phyloP scores from a whole-genome alignment of 495 filamentous ascomycete genomes.

The Daldinia vernicosa region DNA sequence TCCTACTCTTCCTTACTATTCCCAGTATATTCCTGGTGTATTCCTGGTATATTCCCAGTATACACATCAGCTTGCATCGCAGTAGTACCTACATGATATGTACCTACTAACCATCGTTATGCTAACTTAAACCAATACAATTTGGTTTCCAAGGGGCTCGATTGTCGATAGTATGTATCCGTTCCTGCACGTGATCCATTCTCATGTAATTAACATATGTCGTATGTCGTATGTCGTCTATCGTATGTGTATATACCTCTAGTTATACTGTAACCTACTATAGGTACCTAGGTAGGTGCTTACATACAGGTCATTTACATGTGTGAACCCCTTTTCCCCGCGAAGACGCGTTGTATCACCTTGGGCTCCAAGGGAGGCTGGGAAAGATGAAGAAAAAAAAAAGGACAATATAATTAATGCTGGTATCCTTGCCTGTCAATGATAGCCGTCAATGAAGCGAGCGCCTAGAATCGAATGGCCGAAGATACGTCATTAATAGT shows the following conservation, averaged over 20 bases:
- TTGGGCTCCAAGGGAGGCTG: slow-evolving; percentile 31
- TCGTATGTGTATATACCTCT: too few relatives aligned
- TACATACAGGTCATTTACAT: neutral
- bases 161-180: slow-evolving; percentile 12
- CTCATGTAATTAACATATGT: slow-evolving; percentile 13
- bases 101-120: slow-evolving; percentile 13
- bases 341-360: slow-evolving; percentile 30
- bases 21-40: too few relatives aligned
- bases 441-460: neutral
- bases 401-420: slow-evolving; percentile 6
- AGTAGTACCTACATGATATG: slow-evolving; percentile 28
- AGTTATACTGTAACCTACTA: too few relatives aligned
- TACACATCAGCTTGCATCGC: slow-evolving; percentile 44
- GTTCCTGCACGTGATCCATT: slow-evolving; percentile 34
- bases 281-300: neutral
- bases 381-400: neutral
- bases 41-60: slow-evolving; percentile 10
- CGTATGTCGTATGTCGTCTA: neutral
- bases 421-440: slow-evolving; percentile 1
- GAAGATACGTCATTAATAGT: slow-evolving; percentile 29
- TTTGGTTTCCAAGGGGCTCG: neutral
- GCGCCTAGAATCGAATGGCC: slow-evolving; percentile 9
- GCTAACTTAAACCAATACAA: slow-evolving; percentile 30
- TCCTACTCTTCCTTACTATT: neutral
- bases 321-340: slow-evolving; percentile 6